These are phyloP conservation scores for Diaporthe humulicola DNA, from an alignment of 2,329 filamentous ascomycete genomes.

Conservation along the genomic window DNA sequence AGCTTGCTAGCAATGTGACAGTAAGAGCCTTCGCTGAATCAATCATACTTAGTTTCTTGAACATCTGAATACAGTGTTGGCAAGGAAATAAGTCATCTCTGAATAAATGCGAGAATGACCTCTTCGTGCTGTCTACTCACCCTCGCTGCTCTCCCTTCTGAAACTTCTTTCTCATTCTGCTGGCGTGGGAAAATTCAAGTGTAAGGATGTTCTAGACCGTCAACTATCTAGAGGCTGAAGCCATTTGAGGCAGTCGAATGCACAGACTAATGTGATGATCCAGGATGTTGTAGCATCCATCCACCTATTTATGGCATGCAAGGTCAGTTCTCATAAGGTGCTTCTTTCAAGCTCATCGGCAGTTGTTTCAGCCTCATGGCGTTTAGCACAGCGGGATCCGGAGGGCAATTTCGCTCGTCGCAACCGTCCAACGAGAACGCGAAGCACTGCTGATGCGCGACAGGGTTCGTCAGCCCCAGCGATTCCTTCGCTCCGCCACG, in stretches of 20 bases:
- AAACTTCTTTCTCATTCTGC: no score
- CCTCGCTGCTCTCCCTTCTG: no score
- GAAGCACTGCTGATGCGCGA: background rate
- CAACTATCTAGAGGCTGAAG: background rate
- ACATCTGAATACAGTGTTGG: no score
- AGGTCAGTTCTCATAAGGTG: background rate
- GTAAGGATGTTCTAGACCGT: background rate
- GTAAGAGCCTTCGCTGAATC: no score
- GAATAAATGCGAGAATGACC: no score
- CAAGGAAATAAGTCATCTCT: no score
- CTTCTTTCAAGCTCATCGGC: background rate
- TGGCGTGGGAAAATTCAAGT: no score
- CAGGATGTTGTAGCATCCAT: background rate
- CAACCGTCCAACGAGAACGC: background rate
- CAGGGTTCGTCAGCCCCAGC: background rate
- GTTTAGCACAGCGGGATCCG: background rate
- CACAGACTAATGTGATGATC: background rate
- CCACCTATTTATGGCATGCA: background rate
- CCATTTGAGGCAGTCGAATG: no score
- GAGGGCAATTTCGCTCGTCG: background rate
- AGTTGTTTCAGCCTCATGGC: background rate
- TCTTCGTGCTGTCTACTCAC: no score
- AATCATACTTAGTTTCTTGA: no score
- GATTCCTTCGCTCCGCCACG: background rate
- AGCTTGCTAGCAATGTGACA: no score